Evolutionary conservation across 768 basidiomycete species (phyloP).

Genomic region (Sporobolomyces roseus): DNA sequence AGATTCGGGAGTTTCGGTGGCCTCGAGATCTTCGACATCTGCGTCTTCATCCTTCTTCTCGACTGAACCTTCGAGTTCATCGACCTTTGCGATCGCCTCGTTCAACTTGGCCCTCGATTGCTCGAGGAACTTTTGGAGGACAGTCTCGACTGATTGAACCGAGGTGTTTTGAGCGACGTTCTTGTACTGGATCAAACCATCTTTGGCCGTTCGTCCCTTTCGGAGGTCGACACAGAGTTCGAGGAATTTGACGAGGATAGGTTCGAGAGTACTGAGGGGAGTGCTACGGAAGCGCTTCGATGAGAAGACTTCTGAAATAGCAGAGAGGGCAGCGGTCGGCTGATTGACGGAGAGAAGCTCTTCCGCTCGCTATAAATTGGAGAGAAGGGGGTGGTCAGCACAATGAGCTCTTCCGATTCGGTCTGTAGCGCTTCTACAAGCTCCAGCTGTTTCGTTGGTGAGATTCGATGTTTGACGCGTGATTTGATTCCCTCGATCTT

Average conservation of each 20-base stretch:
- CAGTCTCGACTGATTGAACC: constrained; percentile 84
- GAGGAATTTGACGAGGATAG: constrained; percentile 92
- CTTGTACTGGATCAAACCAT: constrained; percentile 95
- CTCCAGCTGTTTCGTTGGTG: too few species aligned
- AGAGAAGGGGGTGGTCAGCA: too few species aligned
- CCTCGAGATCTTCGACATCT: constrained; percentile 92
- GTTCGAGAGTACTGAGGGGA: constrained; percentile 79
- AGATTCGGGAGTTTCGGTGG: constrained; percentile 88
- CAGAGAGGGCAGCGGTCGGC: constrained; percentile 81
- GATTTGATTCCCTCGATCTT: not conserved
- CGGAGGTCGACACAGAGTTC: constrained; percentile 93
- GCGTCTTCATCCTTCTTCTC: constrained; percentile 48
- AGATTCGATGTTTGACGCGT: constrained; percentile 3
- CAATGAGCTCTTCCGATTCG: too few species aligned
- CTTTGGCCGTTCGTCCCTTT: constrained; percentile 87
- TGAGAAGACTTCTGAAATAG: constrained; percentile 77
- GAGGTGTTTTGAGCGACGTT: constrained; percentile 92
- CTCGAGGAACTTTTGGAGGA: constrained; percentile 78
- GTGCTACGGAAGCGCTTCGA: constrained; percentile 92
- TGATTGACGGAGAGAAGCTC: constrained; percentile 89
- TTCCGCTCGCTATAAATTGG: constrained; percentile 54
- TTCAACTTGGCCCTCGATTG: constrained; percentile 48
- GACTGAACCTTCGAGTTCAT: constrained; percentile 47
- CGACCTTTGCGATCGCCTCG: constrained; percentile 49
- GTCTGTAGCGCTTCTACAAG: too few species aligned